These are phyloP conservation scores for Monosporascus cannonballus DNA, from an alignment of 2,329 filamentous ascomycete species.

Conservation along the genomic window DNA sequence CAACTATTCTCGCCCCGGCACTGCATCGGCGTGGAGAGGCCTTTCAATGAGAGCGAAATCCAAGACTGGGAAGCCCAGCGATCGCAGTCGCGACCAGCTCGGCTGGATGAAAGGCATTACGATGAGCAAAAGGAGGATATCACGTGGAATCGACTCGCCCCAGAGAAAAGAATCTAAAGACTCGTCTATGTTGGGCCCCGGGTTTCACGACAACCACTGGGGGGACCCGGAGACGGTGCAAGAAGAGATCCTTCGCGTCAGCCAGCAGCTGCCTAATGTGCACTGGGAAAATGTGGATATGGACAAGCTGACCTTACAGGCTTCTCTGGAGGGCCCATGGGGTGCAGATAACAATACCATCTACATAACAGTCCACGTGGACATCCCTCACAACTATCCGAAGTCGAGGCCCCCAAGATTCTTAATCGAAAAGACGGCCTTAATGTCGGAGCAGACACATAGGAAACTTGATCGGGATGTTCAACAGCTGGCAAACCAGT, in stretches of 20 bases:
- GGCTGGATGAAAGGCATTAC: constrained; percentile 66
- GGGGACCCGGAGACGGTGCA: constrained; percentile 56
- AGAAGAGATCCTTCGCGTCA: constrained; percentile 59
- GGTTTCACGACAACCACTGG: constrained; percentile 51
- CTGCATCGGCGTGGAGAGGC: constrained; percentile 42
- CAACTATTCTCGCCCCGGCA: constrained; percentile 27
- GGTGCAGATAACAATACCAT: constrained; percentile 50
- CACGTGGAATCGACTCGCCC: constrained; percentile 34
- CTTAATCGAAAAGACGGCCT: constrained; percentile 53
- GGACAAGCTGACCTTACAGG: constrained; percentile 51
- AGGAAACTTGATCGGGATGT: constrained; percentile 49
- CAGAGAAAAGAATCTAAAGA: constrained; percentile 46
- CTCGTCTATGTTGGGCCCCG: constrained; percentile 44
- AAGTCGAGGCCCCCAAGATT: constrained; percentile 53
- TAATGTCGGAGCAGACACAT: constrained; percentile 53
- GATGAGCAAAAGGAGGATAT: constrained; percentile 49
- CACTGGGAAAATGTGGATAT: constrained; percentile 60
- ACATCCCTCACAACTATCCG: constrained; percentile 55
- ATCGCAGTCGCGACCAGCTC: constrained; percentile 51
- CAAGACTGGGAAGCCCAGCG: constrained; percentile 31
- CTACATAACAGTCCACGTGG: constrained; percentile 56
- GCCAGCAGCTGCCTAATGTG: constrained; percentile 56
- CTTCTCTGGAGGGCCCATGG: constrained; percentile 62
- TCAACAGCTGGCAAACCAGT: constrained; percentile 49
- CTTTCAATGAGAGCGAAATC: constrained; percentile 55